phyloP scores from a whole-genome alignment of 768 basidiomycete genomes.

The Dacryopinax primogenitus region DNA sequence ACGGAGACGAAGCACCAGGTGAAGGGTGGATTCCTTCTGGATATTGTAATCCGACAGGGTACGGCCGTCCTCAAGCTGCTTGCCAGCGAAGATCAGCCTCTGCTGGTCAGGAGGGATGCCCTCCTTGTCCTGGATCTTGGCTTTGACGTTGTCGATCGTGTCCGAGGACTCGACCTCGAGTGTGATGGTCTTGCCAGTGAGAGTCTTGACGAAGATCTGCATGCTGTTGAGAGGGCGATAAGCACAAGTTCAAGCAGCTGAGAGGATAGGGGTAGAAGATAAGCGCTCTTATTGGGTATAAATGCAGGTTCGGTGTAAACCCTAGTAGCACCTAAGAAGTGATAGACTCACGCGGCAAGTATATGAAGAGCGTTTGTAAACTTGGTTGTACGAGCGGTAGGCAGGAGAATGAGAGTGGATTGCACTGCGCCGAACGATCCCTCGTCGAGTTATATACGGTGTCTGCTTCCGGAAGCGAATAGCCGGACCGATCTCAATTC shows the following conservation, averaged over 20 bases:
- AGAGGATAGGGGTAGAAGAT: background rate
- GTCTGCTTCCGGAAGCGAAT: background rate
- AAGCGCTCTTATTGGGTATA: background rate
- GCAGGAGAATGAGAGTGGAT: background rate
- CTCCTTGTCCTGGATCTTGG: constrained; percentile 29
- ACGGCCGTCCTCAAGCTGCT: constrained; percentile 37
- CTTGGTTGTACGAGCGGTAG: background rate
- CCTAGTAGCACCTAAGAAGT: background rate
- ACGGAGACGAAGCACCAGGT: constrained; percentile 27
- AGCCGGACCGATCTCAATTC: background rate
- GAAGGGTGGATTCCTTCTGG: constrained; percentile 30
- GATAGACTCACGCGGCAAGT: background rate
- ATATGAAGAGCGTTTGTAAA: background rate
- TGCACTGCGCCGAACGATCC: background rate
- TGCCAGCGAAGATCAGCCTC: constrained; percentile 35
- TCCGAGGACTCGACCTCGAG: constrained; percentile 27
- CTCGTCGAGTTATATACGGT: constrained; percentile 4
- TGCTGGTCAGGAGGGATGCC: constrained; percentile 31
- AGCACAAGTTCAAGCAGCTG: background rate
- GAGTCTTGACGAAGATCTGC: constrained; percentile 32
- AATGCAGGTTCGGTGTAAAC: no score
- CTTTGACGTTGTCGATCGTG: constrained; percentile 27
- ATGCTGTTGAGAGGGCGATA: constrained; percentile 17
- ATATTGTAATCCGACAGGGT: constrained; percentile 28
- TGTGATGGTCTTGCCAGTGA: constrained; percentile 33